Percentiles rank a stretch among this genome's conserved stretches.
phyloP scores from a whole-genome alignment of 352 stramenopile genomes.

The Thraustochytrium striatum region DNA sequence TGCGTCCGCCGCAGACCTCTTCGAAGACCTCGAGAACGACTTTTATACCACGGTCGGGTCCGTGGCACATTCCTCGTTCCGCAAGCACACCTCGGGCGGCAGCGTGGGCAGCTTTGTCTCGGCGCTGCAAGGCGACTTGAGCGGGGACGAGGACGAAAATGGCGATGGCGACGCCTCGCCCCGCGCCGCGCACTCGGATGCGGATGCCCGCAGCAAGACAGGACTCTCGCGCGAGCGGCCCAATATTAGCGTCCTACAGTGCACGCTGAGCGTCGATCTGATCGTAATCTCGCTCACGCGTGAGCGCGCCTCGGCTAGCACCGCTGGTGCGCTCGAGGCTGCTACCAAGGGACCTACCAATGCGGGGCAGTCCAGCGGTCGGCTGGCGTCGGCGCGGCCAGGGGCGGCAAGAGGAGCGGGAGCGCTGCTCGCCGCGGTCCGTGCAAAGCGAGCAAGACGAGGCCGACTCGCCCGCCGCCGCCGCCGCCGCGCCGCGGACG shows the following conservation, averaged over 20 bases:
- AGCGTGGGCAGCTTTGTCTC: conserved; percentile 41
- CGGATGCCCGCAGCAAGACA: too few relatives aligned
- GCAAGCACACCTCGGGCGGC: background rate
- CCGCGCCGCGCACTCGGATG: too few relatives aligned
- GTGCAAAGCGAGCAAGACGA: too few relatives aligned
- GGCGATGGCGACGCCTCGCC: background rate
- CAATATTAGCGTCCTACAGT: conserved; percentile 22
- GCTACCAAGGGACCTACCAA: too few relatives aligned
- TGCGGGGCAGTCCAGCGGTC: too few relatives aligned
- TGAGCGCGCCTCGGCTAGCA: background rate
- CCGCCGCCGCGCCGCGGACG: background rate
- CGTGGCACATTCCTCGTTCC: conserved; percentile 25
- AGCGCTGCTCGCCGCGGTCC: too few relatives aligned
- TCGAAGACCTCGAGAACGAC: conserved; percentile 45
- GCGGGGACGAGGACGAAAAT: background rate
- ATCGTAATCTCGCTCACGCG: background rate
- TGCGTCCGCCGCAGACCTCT: background rate
- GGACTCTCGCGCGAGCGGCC: background rate
- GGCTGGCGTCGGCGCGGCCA: too few relatives aligned
- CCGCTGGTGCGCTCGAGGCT: background rate
- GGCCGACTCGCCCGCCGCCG: too few relatives aligned
- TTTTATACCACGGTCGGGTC: conserved; percentile 45
- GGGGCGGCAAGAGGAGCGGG: too few relatives aligned
- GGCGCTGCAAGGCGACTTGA: conserved; percentile 25
- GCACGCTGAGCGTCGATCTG: conserved; percentile 6